Conservation (phyloP, 2,329 filamentous ascomycete genomes). For the Penicillium sp. region DNA sequence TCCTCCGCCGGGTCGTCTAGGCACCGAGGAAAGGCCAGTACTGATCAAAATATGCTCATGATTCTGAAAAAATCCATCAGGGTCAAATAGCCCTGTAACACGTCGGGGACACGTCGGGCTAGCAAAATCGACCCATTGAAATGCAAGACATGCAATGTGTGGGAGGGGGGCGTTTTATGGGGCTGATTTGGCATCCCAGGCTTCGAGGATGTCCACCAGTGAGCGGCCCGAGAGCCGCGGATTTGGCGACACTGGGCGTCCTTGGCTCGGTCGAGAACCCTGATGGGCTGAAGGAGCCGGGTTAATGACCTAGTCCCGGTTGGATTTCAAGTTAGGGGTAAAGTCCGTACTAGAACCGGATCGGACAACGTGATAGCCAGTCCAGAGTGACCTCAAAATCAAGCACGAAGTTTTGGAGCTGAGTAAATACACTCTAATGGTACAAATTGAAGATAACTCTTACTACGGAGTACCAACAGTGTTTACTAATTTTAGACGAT, state of each 20-base stretch:
- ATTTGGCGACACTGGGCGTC: slow-evolving; percentile 6
- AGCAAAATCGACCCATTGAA: background rate
- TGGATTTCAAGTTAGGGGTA: background rate
- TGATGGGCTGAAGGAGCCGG: background rate
- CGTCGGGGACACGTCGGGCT: background rate
- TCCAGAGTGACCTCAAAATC: background rate
- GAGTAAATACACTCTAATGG: background rate
- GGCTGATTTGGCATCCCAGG: background rate
- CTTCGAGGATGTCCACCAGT: background rate
- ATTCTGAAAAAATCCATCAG: background rate
- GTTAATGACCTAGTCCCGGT: background rate
- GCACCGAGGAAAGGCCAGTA: background rate
- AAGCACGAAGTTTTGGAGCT: background rate
- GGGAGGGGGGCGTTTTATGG: background rate
- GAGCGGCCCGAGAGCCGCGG: slow-evolving; percentile 7
- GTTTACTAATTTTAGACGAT: background rate
- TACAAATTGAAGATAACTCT: background rate
- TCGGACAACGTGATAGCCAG: background rate
- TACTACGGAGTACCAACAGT: background rate
- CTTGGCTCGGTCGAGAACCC: slow-evolving; percentile 9
- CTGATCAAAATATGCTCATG: background rate
- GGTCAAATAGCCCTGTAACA: background rate
- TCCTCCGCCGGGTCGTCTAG: background rate
- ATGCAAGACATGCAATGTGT: background rate
- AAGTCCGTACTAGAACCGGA: background rate